Base-by-base conservation (phyloP, 2,329 filamentous ascomycete genomes). In the Nemania sp. region DNA sequence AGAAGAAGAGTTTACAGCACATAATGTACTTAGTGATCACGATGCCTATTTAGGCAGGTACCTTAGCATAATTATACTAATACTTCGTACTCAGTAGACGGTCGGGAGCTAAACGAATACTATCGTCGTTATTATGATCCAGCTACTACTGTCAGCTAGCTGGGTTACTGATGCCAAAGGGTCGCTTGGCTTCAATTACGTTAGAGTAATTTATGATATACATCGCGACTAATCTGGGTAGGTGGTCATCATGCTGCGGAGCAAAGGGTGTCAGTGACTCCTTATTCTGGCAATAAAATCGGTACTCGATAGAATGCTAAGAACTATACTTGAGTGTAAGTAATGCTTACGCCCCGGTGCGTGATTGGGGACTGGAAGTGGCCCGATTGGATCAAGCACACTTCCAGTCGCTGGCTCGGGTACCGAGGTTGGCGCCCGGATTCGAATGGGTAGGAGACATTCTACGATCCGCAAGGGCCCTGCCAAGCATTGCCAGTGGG, bases 391-490 rank as follows among this genome's bases (percentile, higher is more conserved):
- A 51, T 24, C 23, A 23, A 46, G 12, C 28, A 30, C 17, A 1
- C 28, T 12, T 19, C 43, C n/a, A n/a, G 50, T 50, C 17, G 39
- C 34, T 36, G 26, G 30, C 46, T 44, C 20, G 17, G 37, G 42
- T 51, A 42, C 46, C 37, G 50, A 51, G 31, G 47, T 57, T 57
- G 51, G 54, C 42, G 42, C 54, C 51, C 39, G 28, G 44, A 36
- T 34, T 26, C 19, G 36, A 44, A 31, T 22, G 12, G 39, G 28
- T 19, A 17, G 24, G 6, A 15, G 11, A 8, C 24, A 11, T 19
- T 49, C 15, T 31, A 49, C 22, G 28, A 49, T 37, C 52, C 46
- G 34, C 36, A 20, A 40, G 22, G 33, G 42, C 42, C 48, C 47
- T 52, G 52, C 47, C 41, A 52, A 52, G 52, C 23, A 5, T 17